These are phyloP conservation scores for Sugiyamaella marilandica DNA, from an alignment of 805 yeast genomes.

Conservation along the genomic window DNA sequence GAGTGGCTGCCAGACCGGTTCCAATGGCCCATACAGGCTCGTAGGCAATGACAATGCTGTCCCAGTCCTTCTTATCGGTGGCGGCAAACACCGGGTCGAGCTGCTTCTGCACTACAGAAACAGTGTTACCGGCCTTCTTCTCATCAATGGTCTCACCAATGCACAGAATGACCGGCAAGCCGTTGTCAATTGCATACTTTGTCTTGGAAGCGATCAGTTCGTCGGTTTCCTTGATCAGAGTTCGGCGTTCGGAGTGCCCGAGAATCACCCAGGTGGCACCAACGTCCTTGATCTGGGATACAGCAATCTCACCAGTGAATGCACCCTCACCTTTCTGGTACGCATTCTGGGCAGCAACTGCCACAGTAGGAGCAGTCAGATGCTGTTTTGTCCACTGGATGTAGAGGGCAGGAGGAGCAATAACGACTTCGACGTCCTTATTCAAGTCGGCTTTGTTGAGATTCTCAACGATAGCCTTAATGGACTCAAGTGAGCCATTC, in stretches of 20 bases:
- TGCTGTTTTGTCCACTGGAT: slow-evolving; percentile 67
- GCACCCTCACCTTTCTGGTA: slow-evolving; percentile 90
- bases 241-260: slow-evolving; percentile 99
- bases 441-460: slow-evolving; percentile 77
- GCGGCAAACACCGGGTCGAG: slow-evolving; percentile 79
- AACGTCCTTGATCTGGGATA: slow-evolving; percentile 80
- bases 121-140: slow-evolving; percentile 83
- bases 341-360: slow-evolving; percentile 87
- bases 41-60: slow-evolving; percentile 89
- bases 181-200: slow-evolving; percentile 86
- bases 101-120: slow-evolving; percentile 84
- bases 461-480: slow-evolving; percentile 75
- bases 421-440: slow-evolving; percentile 80
- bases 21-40: slow-evolving; percentile 99
- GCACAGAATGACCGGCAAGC: slow-evolving; percentile 89
- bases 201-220: slow-evolving; percentile 91
- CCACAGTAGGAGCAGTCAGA: slow-evolving; percentile 62
- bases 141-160: slow-evolving; percentile 97
- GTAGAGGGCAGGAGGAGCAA: slow-evolving; percentile 96
- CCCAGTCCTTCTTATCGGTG: slow-evolving; percentile 70
- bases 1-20: slow-evolving; percentile 98
- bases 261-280: slow-evolving; percentile 92
- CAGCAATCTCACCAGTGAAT: slow-evolving; percentile 94
- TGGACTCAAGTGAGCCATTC: slow-evolving; percentile 89
- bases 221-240: slow-evolving; percentile 83